These are phyloP conservation scores for Eucalyptus decipiens DNA, from an alignment of 345 rosid species.

Conservation along the genomic window DNA sequence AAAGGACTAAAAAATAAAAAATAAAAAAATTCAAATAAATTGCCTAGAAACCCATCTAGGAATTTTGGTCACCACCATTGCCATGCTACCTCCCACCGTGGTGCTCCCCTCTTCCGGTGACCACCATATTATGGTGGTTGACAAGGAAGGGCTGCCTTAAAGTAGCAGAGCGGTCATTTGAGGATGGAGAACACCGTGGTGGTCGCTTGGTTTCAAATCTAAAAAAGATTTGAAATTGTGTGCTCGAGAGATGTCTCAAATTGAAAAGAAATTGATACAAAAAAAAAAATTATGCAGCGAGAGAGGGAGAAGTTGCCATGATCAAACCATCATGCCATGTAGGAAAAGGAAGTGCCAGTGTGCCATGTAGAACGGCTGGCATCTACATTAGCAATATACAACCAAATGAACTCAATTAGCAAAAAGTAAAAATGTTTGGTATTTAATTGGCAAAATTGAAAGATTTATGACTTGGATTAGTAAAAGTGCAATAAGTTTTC, in stretches of 20 bases:
- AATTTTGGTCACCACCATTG: not conserved
- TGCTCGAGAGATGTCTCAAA: not conserved
- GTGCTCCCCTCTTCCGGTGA: not conserved
- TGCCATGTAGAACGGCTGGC: fast-evolving
- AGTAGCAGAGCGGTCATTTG: not conserved
- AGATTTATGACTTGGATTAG: not conserved
- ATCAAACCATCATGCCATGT: not conserved
- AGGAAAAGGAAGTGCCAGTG: not conserved
- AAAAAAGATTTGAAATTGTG: not conserved
- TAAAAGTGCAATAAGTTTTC: not conserved
- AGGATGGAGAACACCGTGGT: not conserved
- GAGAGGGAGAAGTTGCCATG: not conserved
- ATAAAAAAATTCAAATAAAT: not conserved
- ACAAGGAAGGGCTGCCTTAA: not conserved
- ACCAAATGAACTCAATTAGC: no score
- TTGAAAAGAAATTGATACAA: not conserved
- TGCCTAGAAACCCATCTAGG: not conserved
- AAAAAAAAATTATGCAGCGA: not conserved
- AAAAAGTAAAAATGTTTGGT: no score
- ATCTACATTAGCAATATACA: not conserved
- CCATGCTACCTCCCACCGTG: not conserved
- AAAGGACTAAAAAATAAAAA: not conserved
- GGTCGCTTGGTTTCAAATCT: not conserved
- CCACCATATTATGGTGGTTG: not conserved
- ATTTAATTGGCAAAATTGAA: not conserved